A percentile compares a stretch with the other conserved stretches of the same genome.
phyloP scores from a whole-genome alignment of 1,139 yeast genomes.

The Debaryomycetaceae sp. region DNA sequence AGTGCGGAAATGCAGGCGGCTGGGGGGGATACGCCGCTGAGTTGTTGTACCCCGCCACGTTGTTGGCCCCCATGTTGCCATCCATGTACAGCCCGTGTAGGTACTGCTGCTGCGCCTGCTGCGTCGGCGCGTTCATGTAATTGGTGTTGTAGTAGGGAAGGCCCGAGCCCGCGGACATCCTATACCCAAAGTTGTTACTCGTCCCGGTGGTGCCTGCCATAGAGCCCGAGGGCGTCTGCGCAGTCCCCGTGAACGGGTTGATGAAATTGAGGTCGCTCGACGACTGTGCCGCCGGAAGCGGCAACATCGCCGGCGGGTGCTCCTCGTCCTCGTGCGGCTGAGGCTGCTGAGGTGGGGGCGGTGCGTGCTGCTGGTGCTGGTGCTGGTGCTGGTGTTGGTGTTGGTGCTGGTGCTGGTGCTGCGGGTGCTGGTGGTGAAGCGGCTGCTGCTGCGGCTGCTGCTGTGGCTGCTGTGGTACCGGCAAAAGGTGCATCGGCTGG shows the following conservation, averaged over 20 bases:
- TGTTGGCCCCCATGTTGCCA: too few relatives aligned
- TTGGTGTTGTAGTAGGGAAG: conserved; percentile 11
- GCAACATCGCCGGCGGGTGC: neutral
- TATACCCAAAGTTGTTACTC: conserved; percentile 7
- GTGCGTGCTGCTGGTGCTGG: conserved; percentile 3
- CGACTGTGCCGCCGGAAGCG: conserved; percentile 1
- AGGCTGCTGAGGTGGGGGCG: conserved; percentile 6
- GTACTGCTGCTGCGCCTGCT: conserved; percentile 8
- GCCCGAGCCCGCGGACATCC: conserved; percentile 10
- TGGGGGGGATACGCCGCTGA: too few relatives aligned
- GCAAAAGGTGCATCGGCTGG: conserved; percentile 4
- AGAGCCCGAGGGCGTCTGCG: conserved; percentile 8
- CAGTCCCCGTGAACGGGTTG: conserved; percentile 18
- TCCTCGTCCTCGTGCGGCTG: too few relatives aligned
- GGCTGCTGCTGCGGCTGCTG: conserved; percentile 6
- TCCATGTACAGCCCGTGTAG: neutral
- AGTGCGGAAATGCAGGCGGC: conserved; percentile 12
- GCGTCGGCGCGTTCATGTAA: conserved; percentile 12
- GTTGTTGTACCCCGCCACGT: conserved; percentile 2
- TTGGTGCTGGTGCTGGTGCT: conserved; percentile 3
- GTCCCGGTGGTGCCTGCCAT: conserved; percentile 6
- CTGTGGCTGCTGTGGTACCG: conserved; percentile 4
- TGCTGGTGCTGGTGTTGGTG: conserved; percentile 4
- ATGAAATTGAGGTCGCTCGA: conserved; percentile 16
- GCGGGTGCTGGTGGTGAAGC: conserved; percentile 5